phyloP scores from a whole-genome alignment of 2,329 filamentous ascomycete genomes.

The Diaporthe amygdali region DNA sequence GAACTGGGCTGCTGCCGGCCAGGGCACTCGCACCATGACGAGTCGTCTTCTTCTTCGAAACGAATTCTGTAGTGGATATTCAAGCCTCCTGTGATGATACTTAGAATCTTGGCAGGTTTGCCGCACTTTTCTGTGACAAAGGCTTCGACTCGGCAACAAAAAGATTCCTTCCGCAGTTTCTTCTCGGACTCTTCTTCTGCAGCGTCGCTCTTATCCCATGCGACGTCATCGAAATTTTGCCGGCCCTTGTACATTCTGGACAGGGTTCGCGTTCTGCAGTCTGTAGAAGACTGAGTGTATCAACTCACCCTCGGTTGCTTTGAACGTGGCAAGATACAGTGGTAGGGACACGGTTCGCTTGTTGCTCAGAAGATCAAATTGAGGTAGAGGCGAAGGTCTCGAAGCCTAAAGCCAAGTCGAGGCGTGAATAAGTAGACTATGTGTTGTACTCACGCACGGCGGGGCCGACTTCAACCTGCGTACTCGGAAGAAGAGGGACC shows the following conservation, averaged over 20 bases:
- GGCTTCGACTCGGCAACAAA: background rate
- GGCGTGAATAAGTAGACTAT: background rate
- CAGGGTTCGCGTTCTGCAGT: background rate
- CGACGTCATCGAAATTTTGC: background rate
- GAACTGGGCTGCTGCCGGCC: background rate
- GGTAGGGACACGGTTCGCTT: background rate
- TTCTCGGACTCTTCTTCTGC: background rate
- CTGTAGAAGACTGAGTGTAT: too few species aligned
- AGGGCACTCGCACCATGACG: background rate
- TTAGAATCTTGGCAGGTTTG: background rate
- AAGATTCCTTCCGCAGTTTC: background rate
- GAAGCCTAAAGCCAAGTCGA: background rate
- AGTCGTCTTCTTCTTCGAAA: background rate
- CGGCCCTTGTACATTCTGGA: background rate
- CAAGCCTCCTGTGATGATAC: background rate
- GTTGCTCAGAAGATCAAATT: background rate
- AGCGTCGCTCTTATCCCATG: background rate
- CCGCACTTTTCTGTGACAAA: background rate
- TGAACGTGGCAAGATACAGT: background rate
- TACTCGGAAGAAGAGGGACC: too few species aligned
- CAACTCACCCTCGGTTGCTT: background rate
- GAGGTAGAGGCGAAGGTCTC: background rate
- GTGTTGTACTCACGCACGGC: background rate
- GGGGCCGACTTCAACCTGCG: too few species aligned
- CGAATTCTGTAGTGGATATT: constrained; percentile 6